Conservation (phyloP, 2,329 filamentous ascomycete genomes). For the Pleomassaria siparia region DNA sequence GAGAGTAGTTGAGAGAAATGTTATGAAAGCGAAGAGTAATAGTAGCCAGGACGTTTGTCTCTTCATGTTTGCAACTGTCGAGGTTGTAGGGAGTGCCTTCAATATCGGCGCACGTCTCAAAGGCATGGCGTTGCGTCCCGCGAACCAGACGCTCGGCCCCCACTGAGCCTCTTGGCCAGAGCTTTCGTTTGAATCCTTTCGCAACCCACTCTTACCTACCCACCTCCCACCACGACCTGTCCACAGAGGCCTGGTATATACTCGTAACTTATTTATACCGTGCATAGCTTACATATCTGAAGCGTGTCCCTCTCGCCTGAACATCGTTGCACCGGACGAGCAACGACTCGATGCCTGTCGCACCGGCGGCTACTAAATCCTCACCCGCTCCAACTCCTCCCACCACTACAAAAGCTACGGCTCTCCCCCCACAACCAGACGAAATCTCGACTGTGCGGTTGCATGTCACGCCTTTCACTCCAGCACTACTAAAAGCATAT, state of each 20-base stretch:
- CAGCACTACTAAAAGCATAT: slow-evolving; percentile 70
- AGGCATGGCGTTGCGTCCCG: background rate
- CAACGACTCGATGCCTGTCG: slow-evolving; percentile 33
- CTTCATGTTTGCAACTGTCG: slow-evolving; percentile 19
- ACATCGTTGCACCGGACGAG: slow-evolving; percentile 18
- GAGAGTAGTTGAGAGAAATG: slow-evolving; percentile 42
- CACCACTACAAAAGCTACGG: slow-evolving; percentile 29
- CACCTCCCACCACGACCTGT: background rate
- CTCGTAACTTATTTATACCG: slow-evolving; percentile 1
- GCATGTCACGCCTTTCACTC: slow-evolving; percentile 84
- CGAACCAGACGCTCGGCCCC: slow-evolving; percentile 8
- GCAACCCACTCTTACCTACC: background rate
- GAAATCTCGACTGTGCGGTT: slow-evolving; percentile 56
- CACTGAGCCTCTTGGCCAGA: background rate
- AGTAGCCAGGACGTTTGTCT: slow-evolving; percentile 24
- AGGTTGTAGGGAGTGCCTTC: background rate
- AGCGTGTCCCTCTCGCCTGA: background rate
- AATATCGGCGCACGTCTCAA: background rate
- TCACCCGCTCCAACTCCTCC: slow-evolving; percentile 47
- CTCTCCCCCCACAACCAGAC: slow-evolving; percentile 12
- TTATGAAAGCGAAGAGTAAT: slow-evolving; percentile 27
- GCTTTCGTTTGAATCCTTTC: slow-evolving; percentile 23
- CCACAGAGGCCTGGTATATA: background rate
- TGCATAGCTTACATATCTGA: background rate
- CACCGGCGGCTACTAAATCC: slow-evolving; percentile 41